Evolutionary conservation across 2,329 filamentous ascomycete species (phyloP).

Genomic region (Trichoderma sp.): DNA sequence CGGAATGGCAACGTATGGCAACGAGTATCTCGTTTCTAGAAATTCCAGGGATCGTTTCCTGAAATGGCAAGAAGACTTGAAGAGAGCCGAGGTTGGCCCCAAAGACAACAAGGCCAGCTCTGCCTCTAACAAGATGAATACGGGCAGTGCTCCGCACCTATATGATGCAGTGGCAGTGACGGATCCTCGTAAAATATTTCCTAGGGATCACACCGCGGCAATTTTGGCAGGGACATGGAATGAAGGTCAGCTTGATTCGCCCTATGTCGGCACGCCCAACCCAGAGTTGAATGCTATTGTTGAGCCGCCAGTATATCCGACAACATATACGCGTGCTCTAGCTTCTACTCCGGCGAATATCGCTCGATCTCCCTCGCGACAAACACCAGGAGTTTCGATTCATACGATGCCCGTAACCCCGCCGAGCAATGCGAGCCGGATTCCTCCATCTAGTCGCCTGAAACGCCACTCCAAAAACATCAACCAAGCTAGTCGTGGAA

Average conservation of each 20-base stretch:
- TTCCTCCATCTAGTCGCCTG: background rate
- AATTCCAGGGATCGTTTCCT: conserved; percentile 76
- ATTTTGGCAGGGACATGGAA: conserved; percentile 62
- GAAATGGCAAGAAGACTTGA: conserved; percentile 76
- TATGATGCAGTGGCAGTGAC: conserved; percentile 38
- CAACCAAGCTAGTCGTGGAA: background rate
- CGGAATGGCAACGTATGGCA: conserved; percentile 70
- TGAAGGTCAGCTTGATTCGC: conserved; percentile 63
- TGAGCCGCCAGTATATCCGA: conserved; percentile 27
- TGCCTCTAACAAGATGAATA: conserved; percentile 26
- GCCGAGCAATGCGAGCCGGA: background rate
- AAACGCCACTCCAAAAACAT: conserved; percentile 8
- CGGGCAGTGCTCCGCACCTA: conserved; percentile 35
- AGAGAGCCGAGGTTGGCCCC: conserved; percentile 55
- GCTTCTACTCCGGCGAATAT: background rate
- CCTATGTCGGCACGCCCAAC: conserved; percentile 38
- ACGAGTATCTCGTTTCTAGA: conserved; percentile 77
- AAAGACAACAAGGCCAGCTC: conserved; percentile 32
- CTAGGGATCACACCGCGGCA: conserved; percentile 55
- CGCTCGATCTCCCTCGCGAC: background rate
- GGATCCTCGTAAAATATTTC: conserved; percentile 32
- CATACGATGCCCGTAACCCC: background rate
- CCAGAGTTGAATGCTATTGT: conserved; percentile 28
- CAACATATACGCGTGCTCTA: conserved; percentile 10
- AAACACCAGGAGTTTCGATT: background rate